These are phyloP conservation scores for Fusarium tuaranense DNA, from an alignment of 2,329 filamentous ascomycete genomes.

Conservation along the genomic window DNA sequence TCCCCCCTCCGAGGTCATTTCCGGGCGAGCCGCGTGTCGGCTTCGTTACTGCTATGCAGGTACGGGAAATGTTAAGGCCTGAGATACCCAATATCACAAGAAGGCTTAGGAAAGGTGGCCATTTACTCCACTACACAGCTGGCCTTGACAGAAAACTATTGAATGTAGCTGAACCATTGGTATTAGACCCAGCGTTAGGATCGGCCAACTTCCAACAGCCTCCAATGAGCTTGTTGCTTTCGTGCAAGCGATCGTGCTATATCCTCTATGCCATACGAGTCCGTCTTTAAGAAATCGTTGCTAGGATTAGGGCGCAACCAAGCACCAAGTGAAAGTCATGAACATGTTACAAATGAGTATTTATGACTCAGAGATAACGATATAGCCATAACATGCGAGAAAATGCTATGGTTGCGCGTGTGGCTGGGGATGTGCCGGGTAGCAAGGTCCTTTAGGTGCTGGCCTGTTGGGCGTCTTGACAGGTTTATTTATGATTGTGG, in stretches of 20 bases:
- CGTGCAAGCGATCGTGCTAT: neutral
- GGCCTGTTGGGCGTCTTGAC: neutral
- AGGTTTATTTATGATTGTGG: neutral
- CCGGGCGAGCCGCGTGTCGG: neutral
- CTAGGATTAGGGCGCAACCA: neutral
- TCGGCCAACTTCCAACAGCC: neutral
- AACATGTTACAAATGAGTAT: neutral
- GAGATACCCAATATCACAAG: neutral
- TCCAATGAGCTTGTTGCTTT: neutral
- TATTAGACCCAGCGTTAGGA: too few species aligned
- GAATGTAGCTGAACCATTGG: too few species aligned
- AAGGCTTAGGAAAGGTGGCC: neutral
- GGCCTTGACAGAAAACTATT: too few species aligned
- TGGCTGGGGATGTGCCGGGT: neutral
- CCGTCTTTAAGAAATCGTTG: too few species aligned
- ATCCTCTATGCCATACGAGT: neutral
- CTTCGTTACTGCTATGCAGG: neutral
- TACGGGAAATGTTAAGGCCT: neutral
- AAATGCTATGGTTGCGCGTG: neutral
- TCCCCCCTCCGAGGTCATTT: neutral
- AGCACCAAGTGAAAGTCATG: neutral
- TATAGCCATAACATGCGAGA: neutral
- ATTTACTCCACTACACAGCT: too few species aligned
- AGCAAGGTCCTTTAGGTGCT: neutral
- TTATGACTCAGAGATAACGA: neutral